These are phyloP conservation scores for Lasiosphaeria miniovina DNA, from an alignment of 495 filamentous ascomycete species.

Conservation along the genomic window DNA sequence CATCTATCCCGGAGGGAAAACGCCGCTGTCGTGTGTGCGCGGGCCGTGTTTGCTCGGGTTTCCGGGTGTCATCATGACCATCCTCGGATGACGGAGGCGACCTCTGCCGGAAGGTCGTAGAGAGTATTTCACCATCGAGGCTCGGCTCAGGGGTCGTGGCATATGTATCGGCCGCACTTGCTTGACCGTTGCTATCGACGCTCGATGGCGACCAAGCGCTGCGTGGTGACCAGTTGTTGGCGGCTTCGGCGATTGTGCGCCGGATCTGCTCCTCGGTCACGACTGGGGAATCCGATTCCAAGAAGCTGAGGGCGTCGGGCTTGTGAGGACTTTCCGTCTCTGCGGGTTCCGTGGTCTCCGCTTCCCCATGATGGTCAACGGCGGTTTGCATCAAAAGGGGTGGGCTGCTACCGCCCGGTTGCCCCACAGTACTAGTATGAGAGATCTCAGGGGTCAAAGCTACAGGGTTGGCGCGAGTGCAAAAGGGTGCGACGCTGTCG, in stretches of 20 bases:
- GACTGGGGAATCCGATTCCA: constrained; percentile 32
- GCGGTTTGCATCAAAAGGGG: not conserved
- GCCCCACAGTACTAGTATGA: not conserved
- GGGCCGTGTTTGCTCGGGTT: not conserved
- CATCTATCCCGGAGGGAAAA: not conserved
- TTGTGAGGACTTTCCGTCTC: not conserved
- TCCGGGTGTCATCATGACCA: not conserved
- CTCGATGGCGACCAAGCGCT: constrained; percentile 36
- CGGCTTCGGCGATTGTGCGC: constrained; percentile 28
- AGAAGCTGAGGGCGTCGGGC: constrained; percentile 33
- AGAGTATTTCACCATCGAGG: constrained; percentile 23
- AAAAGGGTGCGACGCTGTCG: not conserved
- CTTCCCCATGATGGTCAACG: constrained; percentile 1
- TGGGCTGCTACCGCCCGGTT: not conserved
- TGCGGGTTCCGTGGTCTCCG: not conserved
- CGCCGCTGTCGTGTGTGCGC: not conserved
- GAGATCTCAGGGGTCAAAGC: not conserved
- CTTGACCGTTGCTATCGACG: constrained; percentile 33
- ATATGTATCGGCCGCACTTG: constrained; percentile 40
- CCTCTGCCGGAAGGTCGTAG: not conserved
- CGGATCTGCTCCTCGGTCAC: constrained; percentile 31
- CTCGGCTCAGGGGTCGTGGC: constrained; percentile 45
- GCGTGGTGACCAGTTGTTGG: constrained; percentile 27
- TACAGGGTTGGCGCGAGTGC: not conserved
- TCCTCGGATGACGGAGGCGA: not conserved